Percentiles rank a stretch among this genome's conserved stretches.
Evolutionary conservation across 2,329 filamentous ascomycete genomes (phyloP).

Genomic region (Epichloe uncinata): DNA sequence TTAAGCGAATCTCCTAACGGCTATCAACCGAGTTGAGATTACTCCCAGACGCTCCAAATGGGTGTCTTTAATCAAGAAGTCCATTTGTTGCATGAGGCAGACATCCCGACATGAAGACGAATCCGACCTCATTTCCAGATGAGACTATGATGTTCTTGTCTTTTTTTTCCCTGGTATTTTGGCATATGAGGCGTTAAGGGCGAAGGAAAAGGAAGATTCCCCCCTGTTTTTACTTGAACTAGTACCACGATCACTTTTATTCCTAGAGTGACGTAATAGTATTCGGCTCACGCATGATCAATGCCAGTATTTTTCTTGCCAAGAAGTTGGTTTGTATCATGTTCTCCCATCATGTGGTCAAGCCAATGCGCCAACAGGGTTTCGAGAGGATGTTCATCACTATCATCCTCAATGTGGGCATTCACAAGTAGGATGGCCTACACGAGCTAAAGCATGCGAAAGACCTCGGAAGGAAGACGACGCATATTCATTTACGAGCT

Average conservation of each 20-base stretch:
- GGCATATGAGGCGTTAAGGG: constrained; percentile 11
- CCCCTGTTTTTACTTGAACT: constrained; percentile 5
- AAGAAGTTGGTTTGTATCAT: too few species aligned
- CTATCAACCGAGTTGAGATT: constrained; percentile 6
- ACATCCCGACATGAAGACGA: neutral
- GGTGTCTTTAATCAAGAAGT: neutral
- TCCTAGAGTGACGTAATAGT: neutral
- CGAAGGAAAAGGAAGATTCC: constrained; percentile 15
- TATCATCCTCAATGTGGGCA: too few species aligned
- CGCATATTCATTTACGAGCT: too few species aligned
- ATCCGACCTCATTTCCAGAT: neutral
- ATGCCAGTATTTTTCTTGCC: too few species aligned
- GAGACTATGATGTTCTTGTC: neutral
- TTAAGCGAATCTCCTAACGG: constrained; percentile 12
- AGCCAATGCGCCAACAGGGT: too few species aligned
- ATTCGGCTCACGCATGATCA: neutral
- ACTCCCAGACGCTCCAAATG: neutral
- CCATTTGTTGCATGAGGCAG: neutral
- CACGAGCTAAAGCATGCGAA: too few species aligned
- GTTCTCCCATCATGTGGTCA: too few species aligned
- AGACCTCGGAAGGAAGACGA: too few species aligned
- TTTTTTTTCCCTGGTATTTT: constrained; percentile 4
- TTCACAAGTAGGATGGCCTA: too few species aligned
- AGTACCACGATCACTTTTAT: neutral
- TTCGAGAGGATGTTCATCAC: too few species aligned